Conservation (phyloP, 345 rosid species). For the Eucalyptus camaldulensis region DNA sequence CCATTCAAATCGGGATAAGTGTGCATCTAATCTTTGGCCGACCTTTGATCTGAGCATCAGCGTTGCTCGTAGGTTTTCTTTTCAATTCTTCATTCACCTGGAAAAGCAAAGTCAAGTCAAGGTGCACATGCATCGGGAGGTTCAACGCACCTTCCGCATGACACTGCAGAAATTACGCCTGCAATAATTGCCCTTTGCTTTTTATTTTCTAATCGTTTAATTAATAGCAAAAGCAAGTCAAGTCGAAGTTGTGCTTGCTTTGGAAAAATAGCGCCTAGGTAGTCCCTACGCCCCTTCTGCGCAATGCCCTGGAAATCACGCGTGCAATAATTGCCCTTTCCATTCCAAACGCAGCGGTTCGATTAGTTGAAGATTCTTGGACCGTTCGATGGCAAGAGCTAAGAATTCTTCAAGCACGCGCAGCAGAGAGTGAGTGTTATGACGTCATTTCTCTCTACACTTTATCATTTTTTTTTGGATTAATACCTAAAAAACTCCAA, state of each 20-base stretch:
- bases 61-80: background rate
- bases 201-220: no score
- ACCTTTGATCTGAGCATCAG: background rate
- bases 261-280: no score
- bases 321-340: background rate
- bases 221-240: background rate
- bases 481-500: no score
- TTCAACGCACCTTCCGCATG: background rate
- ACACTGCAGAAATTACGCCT: background rate
- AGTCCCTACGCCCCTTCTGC: background rate
- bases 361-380: background rate
- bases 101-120: background rate
- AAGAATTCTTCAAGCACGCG: background rate
- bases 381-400: background rate
- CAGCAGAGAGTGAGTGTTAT: background rate
- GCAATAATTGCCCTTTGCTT: background rate
- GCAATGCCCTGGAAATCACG: background rate
- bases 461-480: no score
- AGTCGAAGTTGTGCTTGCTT: background rate
- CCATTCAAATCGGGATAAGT: background rate
- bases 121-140: background rate
- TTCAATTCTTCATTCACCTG: no score
- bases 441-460: background rate
- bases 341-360: no score
- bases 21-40: background rate